Evolutionary conservation across 805 yeast genomes (phyloP), one percentile per base, ranked within the genome.

Genomic region (Saccharomyces mikatae): DNA sequence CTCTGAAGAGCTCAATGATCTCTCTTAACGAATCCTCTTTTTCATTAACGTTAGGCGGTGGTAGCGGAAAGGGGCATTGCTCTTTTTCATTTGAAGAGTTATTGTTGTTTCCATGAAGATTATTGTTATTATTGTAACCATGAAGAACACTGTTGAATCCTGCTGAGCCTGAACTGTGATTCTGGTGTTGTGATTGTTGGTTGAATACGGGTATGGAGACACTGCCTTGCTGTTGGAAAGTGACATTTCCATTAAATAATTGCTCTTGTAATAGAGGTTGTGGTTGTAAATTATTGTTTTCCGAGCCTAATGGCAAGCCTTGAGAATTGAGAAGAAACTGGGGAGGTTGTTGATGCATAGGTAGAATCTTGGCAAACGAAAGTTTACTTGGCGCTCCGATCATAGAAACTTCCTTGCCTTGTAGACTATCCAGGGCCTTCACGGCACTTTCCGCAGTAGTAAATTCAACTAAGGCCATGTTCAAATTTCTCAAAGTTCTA

Each of bases 331-430:
- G 58, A 41, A 30, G 49, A 49, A 44, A 51, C 54, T 50, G 59
- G 28, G 62, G 59, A 41, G 63, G 61, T 56, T 65, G 71, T 55
- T 61, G 58, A 56, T 67, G 70, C 67, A 62, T 66, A 41, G 72
- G 79, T 61, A 69, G 62, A 31, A 89, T 80, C 63, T 86, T 87
- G 3, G 97, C 97, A 76, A 89, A 94, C 0, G 91, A 88, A 41
- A 89, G 88, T 44, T 81, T 74, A 66, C 94, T 81, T 17, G 86
- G 81, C 27, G 80, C 76, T 3, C 96, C 96, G 2, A 92, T 88
- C 57, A 83, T 80, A 1, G 74, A 70, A 44, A 92, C 76, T 64
- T 92, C 97, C 59, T 84, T 83, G 58, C 90, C 95, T 64, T 87
- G 89, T 64, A 91, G 78, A 50, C 77, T 81, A 14, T 88, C 86